phyloP scores from a whole-genome alignment of 2,329 filamentous ascomycete species.

The Aspergillus ibericus region DNA sequence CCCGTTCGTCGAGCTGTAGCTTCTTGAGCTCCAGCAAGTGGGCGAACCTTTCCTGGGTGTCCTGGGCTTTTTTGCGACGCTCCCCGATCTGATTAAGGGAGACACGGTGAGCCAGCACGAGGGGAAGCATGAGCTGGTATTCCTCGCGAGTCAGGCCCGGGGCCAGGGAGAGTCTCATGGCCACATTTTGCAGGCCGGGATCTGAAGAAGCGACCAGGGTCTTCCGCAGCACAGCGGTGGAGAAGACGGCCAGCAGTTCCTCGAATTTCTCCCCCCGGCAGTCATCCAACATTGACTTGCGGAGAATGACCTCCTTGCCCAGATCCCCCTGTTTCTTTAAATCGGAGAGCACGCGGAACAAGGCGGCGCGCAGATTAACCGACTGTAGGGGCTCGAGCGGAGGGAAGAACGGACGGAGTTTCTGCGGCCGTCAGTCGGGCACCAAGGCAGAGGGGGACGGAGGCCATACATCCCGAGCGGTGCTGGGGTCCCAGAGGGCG shows the following conservation, averaged over 20 bases:
- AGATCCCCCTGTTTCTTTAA: conserved; percentile 84
- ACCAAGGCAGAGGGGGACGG: background rate
- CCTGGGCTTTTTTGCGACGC: conserved; percentile 60
- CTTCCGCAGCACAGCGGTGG: conserved; percentile 76
- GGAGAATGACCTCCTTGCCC: conserved; percentile 74
- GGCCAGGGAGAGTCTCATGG: conserved; percentile 59
- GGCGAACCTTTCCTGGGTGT: conserved; percentile 63
- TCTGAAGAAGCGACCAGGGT: conserved; percentile 49
- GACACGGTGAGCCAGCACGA: conserved; percentile 72
- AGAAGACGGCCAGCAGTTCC: conserved; percentile 81
- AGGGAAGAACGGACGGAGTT: conserved; percentile 86
- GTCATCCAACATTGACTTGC: conserved; percentile 96
- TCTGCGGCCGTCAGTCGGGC: conserved; percentile 52
- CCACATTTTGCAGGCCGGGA: conserved; percentile 49
- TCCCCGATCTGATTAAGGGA: conserved; percentile 62
- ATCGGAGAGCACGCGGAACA: conserved; percentile 78
- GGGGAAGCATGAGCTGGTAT: conserved; percentile 53
- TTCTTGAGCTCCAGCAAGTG: conserved; percentile 65
- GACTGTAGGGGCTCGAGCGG: conserved; percentile 88
- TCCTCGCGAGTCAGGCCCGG: conserved; percentile 32
- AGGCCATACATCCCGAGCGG: conserved; percentile 65
- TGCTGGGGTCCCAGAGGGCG: conserved; percentile 74
- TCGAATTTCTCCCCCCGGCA: conserved; percentile 90
- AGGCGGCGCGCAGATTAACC: conserved; percentile 79
- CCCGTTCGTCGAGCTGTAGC: conserved; percentile 48